Conservation (phyloP, 2,329 filamentous ascomycete species). For the Spiromastix sp. region DNA sequence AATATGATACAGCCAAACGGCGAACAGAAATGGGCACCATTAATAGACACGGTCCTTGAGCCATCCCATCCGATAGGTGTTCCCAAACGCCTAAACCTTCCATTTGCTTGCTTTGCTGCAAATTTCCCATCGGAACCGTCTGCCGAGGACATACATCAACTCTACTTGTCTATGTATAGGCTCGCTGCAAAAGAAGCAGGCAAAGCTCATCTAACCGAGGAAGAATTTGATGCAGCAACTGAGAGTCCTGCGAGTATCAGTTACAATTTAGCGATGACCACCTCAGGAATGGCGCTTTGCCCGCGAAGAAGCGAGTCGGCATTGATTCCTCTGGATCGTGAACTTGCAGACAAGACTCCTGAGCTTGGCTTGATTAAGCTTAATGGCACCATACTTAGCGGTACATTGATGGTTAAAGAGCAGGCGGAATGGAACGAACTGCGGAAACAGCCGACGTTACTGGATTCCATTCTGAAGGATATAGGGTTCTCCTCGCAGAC, state of each 20-base stretch:
- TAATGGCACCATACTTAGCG: slow-evolving; percentile 48
- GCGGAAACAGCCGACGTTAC: slow-evolving; percentile 26
- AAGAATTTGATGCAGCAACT: slow-evolving; percentile 13
- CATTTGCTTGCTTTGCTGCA: slow-evolving; percentile 41
- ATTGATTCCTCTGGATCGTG: slow-evolving; percentile 28
- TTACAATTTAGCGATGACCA: slow-evolving; percentile 51
- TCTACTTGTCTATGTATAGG: slow-evolving; percentile 35
- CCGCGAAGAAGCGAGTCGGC: slow-evolving; percentile 39
- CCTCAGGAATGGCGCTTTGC: slow-evolving; percentile 42
- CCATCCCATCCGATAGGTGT: too few relatives aligned
- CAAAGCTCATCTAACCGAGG: not conserved
- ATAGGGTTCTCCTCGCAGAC: slow-evolving; percentile 28
- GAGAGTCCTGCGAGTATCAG: slow-evolving; percentile 37
- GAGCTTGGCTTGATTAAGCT: slow-evolving; percentile 35
- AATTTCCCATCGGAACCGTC: slow-evolving; percentile 31
- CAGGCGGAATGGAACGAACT: slow-evolving; percentile 44
- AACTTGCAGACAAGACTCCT: slow-evolving; percentile 19
- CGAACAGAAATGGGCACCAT: slow-evolving; percentile 33
- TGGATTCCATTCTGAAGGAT: slow-evolving; percentile 34
- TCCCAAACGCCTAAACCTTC: too few relatives aligned
- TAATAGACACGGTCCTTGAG: slow-evolving; percentile 34
- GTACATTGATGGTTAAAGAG: slow-evolving; percentile 49
- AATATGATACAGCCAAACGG: slow-evolving; percentile 22
- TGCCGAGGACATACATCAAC: slow-evolving; percentile 23
- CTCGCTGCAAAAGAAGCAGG: slow-evolving; percentile 7